These are phyloP conservation scores for Clavispora fructus DNA, from an alignment of 805 yeast genomes.

Conservation along the genomic window DNA sequence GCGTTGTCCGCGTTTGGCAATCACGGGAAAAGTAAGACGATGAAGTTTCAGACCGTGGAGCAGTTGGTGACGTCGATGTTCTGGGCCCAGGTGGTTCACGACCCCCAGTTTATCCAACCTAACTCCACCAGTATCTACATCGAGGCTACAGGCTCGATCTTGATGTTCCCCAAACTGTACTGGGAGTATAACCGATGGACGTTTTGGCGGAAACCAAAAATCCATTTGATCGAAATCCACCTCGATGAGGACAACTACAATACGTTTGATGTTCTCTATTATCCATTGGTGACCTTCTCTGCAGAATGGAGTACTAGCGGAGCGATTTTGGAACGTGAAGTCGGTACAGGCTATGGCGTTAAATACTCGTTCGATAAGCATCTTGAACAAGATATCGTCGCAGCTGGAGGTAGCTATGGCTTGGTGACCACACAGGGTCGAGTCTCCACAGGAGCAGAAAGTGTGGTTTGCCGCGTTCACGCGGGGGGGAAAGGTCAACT, in stretches of 20 bases:
- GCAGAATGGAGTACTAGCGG: slow-evolving; percentile 1
- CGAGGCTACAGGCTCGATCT: not conserved
- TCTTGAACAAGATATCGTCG: not conserved
- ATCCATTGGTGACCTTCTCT: not conserved
- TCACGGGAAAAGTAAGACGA: not conserved
- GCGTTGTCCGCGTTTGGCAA: not conserved
- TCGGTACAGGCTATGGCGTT: not conserved
- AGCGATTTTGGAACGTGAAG: not conserved
- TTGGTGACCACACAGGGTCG: not conserved
- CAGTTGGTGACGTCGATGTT: not conserved
- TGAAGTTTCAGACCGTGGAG: not conserved
- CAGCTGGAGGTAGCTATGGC: not conserved
- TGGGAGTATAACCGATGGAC: not conserved
- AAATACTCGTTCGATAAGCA: not conserved
- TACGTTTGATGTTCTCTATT: not conserved
- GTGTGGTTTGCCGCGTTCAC: slow-evolving; percentile 10
- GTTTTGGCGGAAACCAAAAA: not conserved
- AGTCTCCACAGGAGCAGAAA: slow-evolving; percentile 1
- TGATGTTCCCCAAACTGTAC: not conserved
- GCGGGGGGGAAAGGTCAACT: slow-evolving; percentile 14
- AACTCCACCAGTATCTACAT: not conserved
- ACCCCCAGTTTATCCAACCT: not conserved
- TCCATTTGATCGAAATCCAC: not conserved
- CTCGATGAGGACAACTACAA: not conserved
- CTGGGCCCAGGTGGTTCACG: not conserved